Percentiles rank a stretch among this genome's conserved stretches.
These are phyloP conservation scores for Neolentinus lepideus DNA, from an alignment of 1,284 basidiomycete species.

Conservation along the genomic window DNA sequence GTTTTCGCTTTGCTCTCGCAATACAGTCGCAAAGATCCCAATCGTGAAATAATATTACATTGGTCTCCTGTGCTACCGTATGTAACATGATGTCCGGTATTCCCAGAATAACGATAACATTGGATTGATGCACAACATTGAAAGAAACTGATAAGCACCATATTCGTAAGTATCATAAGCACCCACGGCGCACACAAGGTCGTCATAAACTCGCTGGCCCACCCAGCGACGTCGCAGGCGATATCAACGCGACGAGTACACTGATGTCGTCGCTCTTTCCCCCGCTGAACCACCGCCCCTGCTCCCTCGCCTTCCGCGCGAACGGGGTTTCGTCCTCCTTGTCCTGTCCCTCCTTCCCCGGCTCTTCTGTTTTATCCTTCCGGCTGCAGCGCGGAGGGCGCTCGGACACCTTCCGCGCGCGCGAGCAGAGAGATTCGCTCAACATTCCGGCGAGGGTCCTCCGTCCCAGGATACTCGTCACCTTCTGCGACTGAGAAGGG, in stretches of 20 bases:
- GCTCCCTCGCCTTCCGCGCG: slow-evolving; percentile 56
- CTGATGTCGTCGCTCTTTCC: slow-evolving; percentile 58
- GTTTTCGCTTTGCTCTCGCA: too few relatives aligned
- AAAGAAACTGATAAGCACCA: too few relatives aligned
- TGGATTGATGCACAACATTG: too few relatives aligned
- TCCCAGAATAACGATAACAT: too few relatives aligned
- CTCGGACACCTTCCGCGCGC: slow-evolving; percentile 55
- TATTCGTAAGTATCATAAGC: neutral
- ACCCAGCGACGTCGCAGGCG: neutral
- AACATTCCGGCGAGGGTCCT: slow-evolving; percentile 58
- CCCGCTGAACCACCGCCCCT: slow-evolving; percentile 55
- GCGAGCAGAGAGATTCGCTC: slow-evolving; percentile 65
- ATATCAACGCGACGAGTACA: neutral
- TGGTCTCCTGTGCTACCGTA: too few relatives aligned
- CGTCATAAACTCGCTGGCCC: too few relatives aligned
- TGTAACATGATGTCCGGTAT: too few relatives aligned
- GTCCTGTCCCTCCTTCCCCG: slow-evolving; percentile 12
- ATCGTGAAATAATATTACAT: too few relatives aligned
- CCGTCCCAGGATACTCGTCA: slow-evolving; percentile 32
- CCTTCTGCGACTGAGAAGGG: neutral
- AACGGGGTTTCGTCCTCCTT: slow-evolving; percentile 57
- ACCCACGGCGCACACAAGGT: too few relatives aligned
- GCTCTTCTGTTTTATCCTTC: too few relatives aligned
- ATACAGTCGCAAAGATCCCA: too few relatives aligned
- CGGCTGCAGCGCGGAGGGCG: slow-evolving; percentile 21